Conservation (phyloP, 768 basidiomycete species). For the Podaxis carcinomalis region DNA sequence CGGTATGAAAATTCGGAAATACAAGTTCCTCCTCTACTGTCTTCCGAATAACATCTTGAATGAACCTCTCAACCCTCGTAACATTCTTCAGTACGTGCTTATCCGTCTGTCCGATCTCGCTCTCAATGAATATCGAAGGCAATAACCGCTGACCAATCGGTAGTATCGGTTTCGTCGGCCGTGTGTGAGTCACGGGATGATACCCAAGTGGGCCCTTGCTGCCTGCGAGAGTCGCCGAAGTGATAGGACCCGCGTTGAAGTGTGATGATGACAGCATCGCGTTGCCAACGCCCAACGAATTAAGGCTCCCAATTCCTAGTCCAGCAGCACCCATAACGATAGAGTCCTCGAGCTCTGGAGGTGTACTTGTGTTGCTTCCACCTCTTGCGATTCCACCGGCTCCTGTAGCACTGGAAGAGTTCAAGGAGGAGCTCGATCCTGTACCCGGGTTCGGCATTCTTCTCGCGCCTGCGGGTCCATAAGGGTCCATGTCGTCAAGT, state of each 20-base stretch:
- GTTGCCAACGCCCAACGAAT: neutral
- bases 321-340: conserved; percentile 5
- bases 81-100: conserved; percentile 97
- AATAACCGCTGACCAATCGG: conserved; percentile 82
- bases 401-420: conserved; percentile 14
- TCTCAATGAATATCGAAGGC: conserved; percentile 88
- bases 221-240: conserved; percentile 17
- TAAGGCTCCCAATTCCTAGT: neutral
- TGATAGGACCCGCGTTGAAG: neutral
- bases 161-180: conserved; percentile 54
- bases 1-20: conserved; percentile 93
- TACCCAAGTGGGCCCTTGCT: conserved; percentile 15
- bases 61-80: conserved; percentile 90
- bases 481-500: conserved; percentile 83
- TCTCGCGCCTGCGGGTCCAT: conserved; percentile 61
- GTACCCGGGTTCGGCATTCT: conserved; percentile 22
- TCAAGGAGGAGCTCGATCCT: neutral
- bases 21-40: conserved; percentile 95
- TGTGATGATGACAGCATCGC: neutral
- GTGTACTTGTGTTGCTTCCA: conserved; percentile 26
- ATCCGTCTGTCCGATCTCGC: conserved; percentile 93
- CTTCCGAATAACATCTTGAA: conserved; percentile 92
- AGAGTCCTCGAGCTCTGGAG: conserved; percentile 58
- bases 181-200: conserved; percentile 10
- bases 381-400: neutral